A percentile compares a stretch with the other conserved stretches of the same genome.
Conservation (phyloP, 495 filamentous ascomycete species). For the Friedmanniomyces endolithicus region DNA sequence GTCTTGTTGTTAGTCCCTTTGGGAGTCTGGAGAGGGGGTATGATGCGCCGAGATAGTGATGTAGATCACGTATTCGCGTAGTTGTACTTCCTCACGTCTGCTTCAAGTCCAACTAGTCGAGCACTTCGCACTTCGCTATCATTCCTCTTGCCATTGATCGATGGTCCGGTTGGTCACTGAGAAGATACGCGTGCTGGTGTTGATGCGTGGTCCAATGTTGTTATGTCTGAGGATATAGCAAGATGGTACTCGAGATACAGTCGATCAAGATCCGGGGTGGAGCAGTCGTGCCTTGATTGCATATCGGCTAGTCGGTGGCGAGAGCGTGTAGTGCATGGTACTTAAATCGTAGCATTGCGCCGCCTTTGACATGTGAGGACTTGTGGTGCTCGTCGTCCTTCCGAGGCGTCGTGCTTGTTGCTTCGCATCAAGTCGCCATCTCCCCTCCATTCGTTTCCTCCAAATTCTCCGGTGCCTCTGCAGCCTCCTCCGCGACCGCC, state of each 20-base stretch:
- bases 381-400: not conserved
- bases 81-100: not conserved
- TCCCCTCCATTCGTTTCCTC: not conserved
- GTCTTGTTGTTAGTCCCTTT: conserved; percentile 3
- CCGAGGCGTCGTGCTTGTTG: not conserved
- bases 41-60: not conserved
- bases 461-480: not conserved
- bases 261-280: no score
- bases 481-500: not conserved
- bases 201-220: no score
- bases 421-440: not conserved
- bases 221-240: no score
- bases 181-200: not conserved
- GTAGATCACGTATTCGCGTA: not conserved
- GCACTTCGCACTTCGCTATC: no score
- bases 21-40: not conserved
- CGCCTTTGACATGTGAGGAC: no score
- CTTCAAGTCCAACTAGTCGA: not conserved
- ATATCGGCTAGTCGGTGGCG: no score
- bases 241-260: no score
- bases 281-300: no score
- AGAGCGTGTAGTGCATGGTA: no score
- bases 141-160: no score
- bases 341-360: no score
- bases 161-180: no score